Evolutionary conservation across 495 filamentous ascomycete species (phyloP).

Genomic region (Aspergillus coremiiformis): DNA sequence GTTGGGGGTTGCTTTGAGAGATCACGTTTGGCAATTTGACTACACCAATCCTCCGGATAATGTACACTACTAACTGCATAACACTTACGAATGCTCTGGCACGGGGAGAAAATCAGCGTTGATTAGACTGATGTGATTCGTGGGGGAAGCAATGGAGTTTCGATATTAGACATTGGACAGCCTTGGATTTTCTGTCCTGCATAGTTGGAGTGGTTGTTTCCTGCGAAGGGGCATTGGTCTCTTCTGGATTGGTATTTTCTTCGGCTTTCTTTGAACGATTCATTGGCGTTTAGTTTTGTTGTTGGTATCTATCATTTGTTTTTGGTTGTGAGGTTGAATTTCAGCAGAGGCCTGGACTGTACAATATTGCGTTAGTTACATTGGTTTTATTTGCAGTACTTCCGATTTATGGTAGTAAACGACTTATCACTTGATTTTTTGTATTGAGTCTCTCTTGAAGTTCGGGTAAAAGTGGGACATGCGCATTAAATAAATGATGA

Average conservation of each 20-base stretch:
- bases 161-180: neutral
- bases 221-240: neutral
- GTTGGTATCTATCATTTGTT: neutral
- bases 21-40: neutral
- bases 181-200: neutral
- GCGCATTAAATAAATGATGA: conserved; percentile 8
- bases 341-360: neutral
- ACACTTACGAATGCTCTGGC: neutral
- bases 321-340: neutral
- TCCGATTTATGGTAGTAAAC: neutral
- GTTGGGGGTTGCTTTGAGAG: neutral
- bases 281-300: neutral
- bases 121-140: neutral
- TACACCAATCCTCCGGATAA: neutral
- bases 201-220: neutral
- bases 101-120: neutral
- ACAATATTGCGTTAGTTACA: neutral
- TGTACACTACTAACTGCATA: conserved; percentile 8
- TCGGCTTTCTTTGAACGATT: neutral
- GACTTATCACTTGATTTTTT: neutral
- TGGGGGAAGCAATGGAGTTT: neutral
- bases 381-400: neutral
- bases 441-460: neutral
- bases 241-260: neutral
- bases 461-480: conserved; percentile 8